These are phyloP conservation scores for Ceratopteris richardii DNA, from an alignment of 75 land plant species.

Conservation along the genomic window DNA sequence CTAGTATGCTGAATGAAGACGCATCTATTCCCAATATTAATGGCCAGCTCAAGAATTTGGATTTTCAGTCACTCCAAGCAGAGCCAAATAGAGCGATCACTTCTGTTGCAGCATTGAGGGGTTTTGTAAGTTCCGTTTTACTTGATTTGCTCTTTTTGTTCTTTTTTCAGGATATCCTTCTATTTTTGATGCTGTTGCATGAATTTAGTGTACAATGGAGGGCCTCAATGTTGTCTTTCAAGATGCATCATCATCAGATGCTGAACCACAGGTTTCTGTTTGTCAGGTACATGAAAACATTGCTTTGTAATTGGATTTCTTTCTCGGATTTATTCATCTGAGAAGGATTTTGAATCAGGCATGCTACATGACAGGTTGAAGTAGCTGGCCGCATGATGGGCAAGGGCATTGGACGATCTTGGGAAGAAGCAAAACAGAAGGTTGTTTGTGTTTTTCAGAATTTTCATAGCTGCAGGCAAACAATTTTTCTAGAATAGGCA, in stretches of 20 bases:
- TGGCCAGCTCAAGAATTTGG: conserved; percentile 13
- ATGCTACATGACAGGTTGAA: conserved; percentile 24
- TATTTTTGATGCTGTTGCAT: neutral
- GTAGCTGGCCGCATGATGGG: conserved; percentile 34
- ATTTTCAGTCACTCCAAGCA: conserved; percentile 4
- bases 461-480: neutral
- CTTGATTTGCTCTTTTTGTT: neutral
- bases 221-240: conserved; percentile 16
- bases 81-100: conserved; percentile 8
- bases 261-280: conserved; percentile 12
- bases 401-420: conserved; percentile 25
- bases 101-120: conserved; percentile 19
- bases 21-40: conserved; percentile 16
- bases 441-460: conserved; percentile 8
- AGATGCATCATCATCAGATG: conserved; percentile 15
- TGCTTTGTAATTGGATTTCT: too few species aligned
- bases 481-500: too few species aligned
- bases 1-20: conserved; percentile 11
- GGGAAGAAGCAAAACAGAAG: conserved; percentile 38
- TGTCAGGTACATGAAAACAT: conserved; percentile 17
- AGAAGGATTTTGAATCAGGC: too few species aligned
- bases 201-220: conserved; percentile 20
- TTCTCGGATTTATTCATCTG: too few species aligned
- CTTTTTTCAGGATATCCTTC: conserved; percentile 3
- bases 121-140: conserved; percentile 12